Evolutionary conservation across 2,329 filamentous ascomycete genomes (phyloP).

Genomic region (Coniochaeta sp.): DNA sequence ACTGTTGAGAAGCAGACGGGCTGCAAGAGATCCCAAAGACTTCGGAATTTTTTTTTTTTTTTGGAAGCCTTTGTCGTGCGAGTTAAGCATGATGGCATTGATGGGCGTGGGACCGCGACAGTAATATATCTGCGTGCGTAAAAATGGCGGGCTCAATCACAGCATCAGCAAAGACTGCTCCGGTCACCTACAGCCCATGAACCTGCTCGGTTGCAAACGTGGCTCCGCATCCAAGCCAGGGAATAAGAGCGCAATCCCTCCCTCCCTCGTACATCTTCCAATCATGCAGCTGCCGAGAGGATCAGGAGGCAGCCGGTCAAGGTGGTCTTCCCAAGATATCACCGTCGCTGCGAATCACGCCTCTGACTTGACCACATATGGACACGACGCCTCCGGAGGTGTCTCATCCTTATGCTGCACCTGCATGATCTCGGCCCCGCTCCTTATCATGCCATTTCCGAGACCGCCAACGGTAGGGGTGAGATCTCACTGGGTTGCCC

Average conservation of each 20-base stretch:
- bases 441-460: not conserved
- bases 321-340: slow-evolving; percentile 7
- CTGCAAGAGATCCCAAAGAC: slow-evolving; percentile 5
- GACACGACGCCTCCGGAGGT: slow-evolving; percentile 5
- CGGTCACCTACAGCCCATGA: slow-evolving; percentile 1
- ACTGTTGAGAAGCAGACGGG: not conserved
- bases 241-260: slow-evolving; percentile 4
- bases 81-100: slow-evolving; percentile 7
- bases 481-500: not conserved
- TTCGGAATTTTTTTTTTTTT: slow-evolving; percentile 4
- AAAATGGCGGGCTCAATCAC: slow-evolving; percentile 8
- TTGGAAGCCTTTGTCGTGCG: slow-evolving; percentile 9
- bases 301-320: slow-evolving; percentile 6
- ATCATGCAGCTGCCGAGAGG: slow-evolving; percentile 8
- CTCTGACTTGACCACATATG: slow-evolving; percentile 7
- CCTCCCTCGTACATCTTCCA: slow-evolving; percentile 10
- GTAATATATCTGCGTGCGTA: slow-evolving; percentile 10
- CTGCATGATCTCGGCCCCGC: not conserved
- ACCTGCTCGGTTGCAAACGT: slow-evolving; percentile 6
- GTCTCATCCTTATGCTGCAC: not conserved
- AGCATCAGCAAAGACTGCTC: slow-evolving; percentile 8
- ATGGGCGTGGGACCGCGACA: slow-evolving; percentile 6
- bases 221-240: not conserved
- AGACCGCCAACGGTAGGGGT: not conserved
- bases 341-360: slow-evolving; percentile 1